Base-by-base conservation (phyloP, 805 yeast species). In the Myxozyma neglecta region DNA sequence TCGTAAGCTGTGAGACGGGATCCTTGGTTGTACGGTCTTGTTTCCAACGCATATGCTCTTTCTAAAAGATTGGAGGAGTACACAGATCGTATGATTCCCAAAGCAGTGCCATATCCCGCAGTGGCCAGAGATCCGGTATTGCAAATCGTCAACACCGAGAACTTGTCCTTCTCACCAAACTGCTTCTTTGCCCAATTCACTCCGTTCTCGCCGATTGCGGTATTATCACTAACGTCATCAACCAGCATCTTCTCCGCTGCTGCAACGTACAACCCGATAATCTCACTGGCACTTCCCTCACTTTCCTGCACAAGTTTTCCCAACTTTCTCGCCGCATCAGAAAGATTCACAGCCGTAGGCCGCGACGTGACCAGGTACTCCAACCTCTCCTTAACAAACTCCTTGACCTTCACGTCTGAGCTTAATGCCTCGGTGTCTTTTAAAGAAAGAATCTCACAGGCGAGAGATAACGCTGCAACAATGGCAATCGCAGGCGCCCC, bases 401-500 rank as follows among this genome's bases (percentile, higher is more conserved):
- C 37, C 35, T 59, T 51, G 11, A 61, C 66, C 5, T 24, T 24
- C 5, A 24, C 29, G 5, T 24, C 5, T 24, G 29, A 24, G 29
- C 5, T 24, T 24, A 24, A n/a, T 6, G 18, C n/a, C 29, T 29
- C 40, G 39, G 53, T 11, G 14, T 49, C 42, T 11, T 18, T 13
- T 6, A 50, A 36, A 40, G 32, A 49, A 1, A 29, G 44, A 60
- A 84, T 74, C 67, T 93, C 97, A n/a, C 88, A 85, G 1, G 89
- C 86, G 2, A 93, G 82, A 1, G 97, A 83, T 62, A 92, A 81
- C 0, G 91, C 85, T 5, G 97, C 98, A 1, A 93, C 97, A 60
- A 93, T 89, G 64, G 97, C 97, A 72, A 93, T 93, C 1, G 98
- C 98, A 0, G 99, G 99, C 0, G 99, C 99, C 43, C 99, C 99